Percentiles rank a stretch among this genome's conserved stretches.
These are phyloP conservation scores for Hypoxylon lienhwacheense DNA, from an alignment of 495 filamentous ascomycete genomes.

Conservation along the genomic window DNA sequence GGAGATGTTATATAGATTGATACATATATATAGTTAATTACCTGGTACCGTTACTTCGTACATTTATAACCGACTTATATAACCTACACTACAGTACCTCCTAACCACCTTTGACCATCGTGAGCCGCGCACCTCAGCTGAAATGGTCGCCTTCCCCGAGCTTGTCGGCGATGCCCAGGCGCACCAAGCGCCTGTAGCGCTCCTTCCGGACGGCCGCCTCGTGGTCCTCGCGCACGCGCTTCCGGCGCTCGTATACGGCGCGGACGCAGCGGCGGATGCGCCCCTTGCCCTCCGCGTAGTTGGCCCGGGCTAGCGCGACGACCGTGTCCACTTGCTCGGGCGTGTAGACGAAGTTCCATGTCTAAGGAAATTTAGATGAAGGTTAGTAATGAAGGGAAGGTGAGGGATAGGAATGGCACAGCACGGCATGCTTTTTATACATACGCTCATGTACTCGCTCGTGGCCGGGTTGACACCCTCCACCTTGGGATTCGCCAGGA, in stretches of 20 bases:
- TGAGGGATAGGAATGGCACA: too few relatives aligned
- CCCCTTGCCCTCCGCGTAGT: constrained; percentile 78
- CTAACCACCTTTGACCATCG: too few relatives aligned
- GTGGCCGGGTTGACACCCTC: constrained; percentile 76
- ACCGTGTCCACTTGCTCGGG: constrained; percentile 82
- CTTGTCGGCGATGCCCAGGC: constrained; percentile 46
- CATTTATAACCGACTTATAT: too few relatives aligned
- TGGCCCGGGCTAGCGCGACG: constrained; percentile 78
- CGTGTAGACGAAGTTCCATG: constrained; percentile 97
- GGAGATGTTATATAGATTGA: background rate
- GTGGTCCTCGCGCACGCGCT: constrained; percentile 61
- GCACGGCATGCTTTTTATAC: too few relatives aligned
- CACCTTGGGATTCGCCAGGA: constrained; percentile 78
- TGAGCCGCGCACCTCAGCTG: too few relatives aligned
- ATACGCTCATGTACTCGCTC: constrained; percentile 80
- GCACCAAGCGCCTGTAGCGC: constrained; percentile 46
- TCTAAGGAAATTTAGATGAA: too few relatives aligned
- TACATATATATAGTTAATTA: too few relatives aligned
- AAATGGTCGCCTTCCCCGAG: constrained; percentile 55
- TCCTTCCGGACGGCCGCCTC: constrained; percentile 56
- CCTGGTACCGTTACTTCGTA: too few relatives aligned
- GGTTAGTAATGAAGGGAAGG: too few relatives aligned
- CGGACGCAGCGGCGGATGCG: constrained; percentile 75
- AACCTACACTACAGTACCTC: too few relatives aligned
- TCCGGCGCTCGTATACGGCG: constrained; percentile 93